Evolutionary conservation across 2,329 filamentous ascomycete species (phyloP).

Genomic region (Coleophoma eucalyptorum): DNA sequence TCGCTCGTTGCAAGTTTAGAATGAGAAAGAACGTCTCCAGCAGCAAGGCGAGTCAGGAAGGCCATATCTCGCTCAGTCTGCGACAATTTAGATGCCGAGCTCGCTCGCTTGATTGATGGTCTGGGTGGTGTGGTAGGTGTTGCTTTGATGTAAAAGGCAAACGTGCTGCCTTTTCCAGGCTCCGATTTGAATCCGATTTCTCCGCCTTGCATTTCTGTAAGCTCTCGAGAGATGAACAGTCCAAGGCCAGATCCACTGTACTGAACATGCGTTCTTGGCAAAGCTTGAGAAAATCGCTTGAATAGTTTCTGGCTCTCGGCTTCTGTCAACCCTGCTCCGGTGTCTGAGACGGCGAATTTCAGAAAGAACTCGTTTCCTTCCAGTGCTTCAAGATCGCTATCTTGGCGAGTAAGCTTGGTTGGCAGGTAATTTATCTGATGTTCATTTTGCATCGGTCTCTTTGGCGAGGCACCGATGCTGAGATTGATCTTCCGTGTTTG

Average conservation of each 20-base stretch:
- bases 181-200: constrained; percentile 60
- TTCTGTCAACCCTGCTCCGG: constrained; percentile 57
- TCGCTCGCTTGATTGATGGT: not conserved
- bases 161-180: constrained; percentile 54
- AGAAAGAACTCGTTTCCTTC: constrained; percentile 26
- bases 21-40: not conserved
- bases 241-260: constrained; percentile 63
- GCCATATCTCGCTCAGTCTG: constrained; percentile 59
- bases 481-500: constrained; percentile 51
- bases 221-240: constrained; percentile 59
- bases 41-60: constrained; percentile 28
- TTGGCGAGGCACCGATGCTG: constrained; percentile 34
- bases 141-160: constrained; percentile 60
- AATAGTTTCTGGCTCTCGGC: constrained; percentile 64
- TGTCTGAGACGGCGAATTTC: constrained; percentile 57
- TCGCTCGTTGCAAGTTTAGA: not conserved
- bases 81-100: constrained; percentile 45
- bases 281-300: constrained; percentile 63
- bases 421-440: constrained; percentile 1
- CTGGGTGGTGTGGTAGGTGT: constrained; percentile 25
- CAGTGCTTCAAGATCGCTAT: not conserved
- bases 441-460: not conserved
- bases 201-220: constrained; percentile 62
- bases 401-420: not conserved
- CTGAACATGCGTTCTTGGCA: constrained; percentile 45